phyloP scores from a whole-genome alignment of 345 rosid genomes.

The Hypericum androsaemum region DNA sequence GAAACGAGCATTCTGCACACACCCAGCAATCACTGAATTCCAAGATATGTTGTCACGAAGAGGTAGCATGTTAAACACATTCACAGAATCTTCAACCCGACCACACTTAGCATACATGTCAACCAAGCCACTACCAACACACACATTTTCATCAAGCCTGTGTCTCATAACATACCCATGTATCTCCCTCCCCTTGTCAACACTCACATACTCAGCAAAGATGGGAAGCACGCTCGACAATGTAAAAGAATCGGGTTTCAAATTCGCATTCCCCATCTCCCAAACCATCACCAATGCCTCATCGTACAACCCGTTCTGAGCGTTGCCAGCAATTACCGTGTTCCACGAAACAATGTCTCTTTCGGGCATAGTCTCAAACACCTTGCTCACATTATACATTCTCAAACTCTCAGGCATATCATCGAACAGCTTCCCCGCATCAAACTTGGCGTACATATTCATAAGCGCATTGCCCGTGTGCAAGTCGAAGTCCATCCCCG shows the following conservation, averaged over 20 bases:
- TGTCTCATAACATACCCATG: conserved; percentile 69
- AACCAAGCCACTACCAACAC: conserved; percentile 61
- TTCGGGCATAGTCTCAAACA: conserved; percentile 63
- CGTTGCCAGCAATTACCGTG: conserved; percentile 61
- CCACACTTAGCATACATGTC: conserved; percentile 78
- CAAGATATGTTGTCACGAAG: conserved; percentile 53
- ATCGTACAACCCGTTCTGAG: conserved; percentile 51
- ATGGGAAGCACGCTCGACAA: conserved; percentile 71
- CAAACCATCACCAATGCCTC: conserved; percentile 60
- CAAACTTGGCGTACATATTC: conserved; percentile 73
- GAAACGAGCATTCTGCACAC: conserved; percentile 59
- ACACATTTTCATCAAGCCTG: conserved; percentile 37
- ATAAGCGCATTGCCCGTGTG: conserved; percentile 70
- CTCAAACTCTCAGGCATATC: conserved; percentile 25
- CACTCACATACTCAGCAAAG: conserved; percentile 53
- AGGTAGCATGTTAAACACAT: conserved; percentile 37
- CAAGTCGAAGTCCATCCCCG: conserved; percentile 55
- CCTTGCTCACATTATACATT: conserved; percentile 38
- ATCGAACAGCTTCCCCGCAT: conserved; percentile 24
- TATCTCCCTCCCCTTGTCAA: conserved; percentile 63
- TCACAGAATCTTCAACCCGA: conserved; percentile 36
- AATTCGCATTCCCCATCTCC: conserved; percentile 41
- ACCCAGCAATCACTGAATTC: conserved; percentile 70
- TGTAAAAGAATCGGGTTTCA: conserved; percentile 73
- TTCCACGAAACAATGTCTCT: conserved; percentile 81